Percentiles rank a stretch among this genome's conserved stretches.
Evolutionary conservation across 768 basidiomycete species (phyloP).

Genomic region (Serendipita sp.): DNA sequence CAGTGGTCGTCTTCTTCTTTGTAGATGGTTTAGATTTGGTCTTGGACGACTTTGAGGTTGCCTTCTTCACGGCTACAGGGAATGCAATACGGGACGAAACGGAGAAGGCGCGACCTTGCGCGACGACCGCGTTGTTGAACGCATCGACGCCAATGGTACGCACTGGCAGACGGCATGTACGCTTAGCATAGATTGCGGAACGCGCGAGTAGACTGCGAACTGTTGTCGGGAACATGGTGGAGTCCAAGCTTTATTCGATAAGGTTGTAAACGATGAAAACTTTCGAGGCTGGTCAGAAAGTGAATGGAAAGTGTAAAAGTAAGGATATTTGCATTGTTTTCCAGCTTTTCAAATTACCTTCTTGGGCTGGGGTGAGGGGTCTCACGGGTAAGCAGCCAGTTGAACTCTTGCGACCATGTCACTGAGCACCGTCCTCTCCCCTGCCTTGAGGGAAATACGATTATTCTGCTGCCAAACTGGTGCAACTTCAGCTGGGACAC

Average conservation of each 20-base stretch:
- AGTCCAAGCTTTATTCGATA: background rate
- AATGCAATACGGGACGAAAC: background rate
- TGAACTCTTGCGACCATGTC: slow-evolving; percentile 26
- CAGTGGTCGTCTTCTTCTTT: background rate
- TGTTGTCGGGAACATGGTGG: background rate
- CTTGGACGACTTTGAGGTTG: background rate
- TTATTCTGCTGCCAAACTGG: slow-evolving; percentile 66
- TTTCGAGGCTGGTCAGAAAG: background rate
- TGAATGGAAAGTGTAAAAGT: background rate
- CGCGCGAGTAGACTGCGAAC: background rate
- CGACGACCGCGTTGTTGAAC: background rate
- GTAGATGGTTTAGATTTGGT: background rate
- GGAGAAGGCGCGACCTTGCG: background rate
- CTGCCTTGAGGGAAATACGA: slow-evolving; percentile 64
- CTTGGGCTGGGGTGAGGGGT: background rate
- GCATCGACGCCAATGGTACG: background rate
- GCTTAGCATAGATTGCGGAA: background rate
- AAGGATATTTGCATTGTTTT: background rate
- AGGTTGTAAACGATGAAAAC: too few relatives aligned
- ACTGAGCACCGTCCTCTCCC: slow-evolving; percentile 54
- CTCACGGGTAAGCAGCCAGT: background rate
- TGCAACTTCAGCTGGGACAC: slow-evolving; percentile 57
- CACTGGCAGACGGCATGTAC: background rate
- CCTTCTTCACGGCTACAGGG: background rate
- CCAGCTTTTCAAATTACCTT: background rate